These are phyloP conservation scores for Ziziphus jujuba DNA, from an alignment of 306 rosid species.

Conservation along the genomic window DNA sequence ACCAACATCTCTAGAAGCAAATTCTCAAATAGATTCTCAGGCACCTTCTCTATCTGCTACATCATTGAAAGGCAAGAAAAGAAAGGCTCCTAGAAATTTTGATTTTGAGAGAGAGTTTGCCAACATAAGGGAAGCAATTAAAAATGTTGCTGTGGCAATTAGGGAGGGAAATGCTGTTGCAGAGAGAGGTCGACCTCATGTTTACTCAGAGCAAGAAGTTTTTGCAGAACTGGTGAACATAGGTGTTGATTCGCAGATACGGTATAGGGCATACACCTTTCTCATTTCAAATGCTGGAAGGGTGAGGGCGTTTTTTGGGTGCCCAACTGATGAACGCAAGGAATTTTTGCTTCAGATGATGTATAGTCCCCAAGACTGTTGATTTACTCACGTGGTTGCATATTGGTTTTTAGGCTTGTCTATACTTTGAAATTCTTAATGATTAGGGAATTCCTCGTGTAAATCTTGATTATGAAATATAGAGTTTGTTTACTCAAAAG, in stretches of 20 bases:
- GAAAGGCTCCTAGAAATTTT: constrained; percentile 16
- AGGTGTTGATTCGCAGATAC: constrained; percentile 11
- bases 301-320: constrained; percentile 30
- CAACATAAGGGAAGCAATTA: constrained; percentile 22
- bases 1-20: constrained; percentile 13
- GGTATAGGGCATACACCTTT: constrained; percentile 10
- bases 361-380: constrained; percentile 14
- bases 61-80: constrained; percentile 20
- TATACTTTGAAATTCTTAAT: too few species aligned
- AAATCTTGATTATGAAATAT: too few species aligned
- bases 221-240: constrained; percentile 18
- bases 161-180: constrained; percentile 27
- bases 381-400: neutral
- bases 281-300: constrained; percentile 21
- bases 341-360: constrained; percentile 25
- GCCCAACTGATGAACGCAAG: constrained; percentile 27
- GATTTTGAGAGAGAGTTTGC: constrained; percentile 19
- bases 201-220: constrained; percentile 28
- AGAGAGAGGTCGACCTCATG: constrained; percentile 18
- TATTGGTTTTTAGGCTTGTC: neutral
- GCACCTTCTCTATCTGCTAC: constrained; percentile 20
- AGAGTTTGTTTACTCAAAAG: too few species aligned
- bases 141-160: constrained; percentile 26
- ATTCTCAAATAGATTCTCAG: constrained; percentile 23
- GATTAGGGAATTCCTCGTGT: too few species aligned